These are phyloP conservation scores for Emergomyces orientalis DNA, from an alignment of 2,329 filamentous ascomycete species.

Conservation along the genomic window DNA sequence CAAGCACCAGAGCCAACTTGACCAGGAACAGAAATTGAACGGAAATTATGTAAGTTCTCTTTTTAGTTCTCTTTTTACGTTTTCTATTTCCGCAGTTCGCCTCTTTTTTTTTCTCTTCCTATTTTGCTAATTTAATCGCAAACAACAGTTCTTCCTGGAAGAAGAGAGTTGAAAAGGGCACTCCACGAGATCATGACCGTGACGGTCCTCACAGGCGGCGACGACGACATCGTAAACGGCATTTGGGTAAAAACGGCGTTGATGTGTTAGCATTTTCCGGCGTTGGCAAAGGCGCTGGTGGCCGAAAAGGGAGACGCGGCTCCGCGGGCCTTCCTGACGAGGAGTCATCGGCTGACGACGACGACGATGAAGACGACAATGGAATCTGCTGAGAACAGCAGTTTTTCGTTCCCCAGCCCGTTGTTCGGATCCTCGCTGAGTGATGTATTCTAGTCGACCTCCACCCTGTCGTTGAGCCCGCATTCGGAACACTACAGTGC, in stretches of 20 bases:
- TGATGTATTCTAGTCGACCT: neutral
- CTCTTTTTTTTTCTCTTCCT: neutral
- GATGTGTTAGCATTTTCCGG: constrained; percentile 33
- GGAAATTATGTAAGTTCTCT: constrained; percentile 72
- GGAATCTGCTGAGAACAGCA: constrained; percentile 41
- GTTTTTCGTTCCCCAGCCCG: neutral
- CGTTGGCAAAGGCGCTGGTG: constrained; percentile 33
- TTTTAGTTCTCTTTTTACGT: neutral
- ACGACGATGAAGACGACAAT: constrained; percentile 59
- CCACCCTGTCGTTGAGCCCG: neutral
- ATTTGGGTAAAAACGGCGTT: constrained; percentile 24
- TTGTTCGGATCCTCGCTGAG: neutral
- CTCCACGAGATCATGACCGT: constrained; percentile 36
- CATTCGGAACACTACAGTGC: neutral
- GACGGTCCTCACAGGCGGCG: constrained; percentile 31
- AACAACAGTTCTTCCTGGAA: constrained; percentile 79
- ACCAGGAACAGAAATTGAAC: constrained; percentile 89
- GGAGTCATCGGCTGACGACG: constrained; percentile 48
- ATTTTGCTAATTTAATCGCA: neutral
- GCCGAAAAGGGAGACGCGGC: constrained; percentile 21
- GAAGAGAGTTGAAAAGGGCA: constrained; percentile 65
- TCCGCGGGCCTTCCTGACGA: constrained; percentile 39
- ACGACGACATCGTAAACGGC: constrained; percentile 26
- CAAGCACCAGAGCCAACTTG: constrained; percentile 89
- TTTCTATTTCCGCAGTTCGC: neutral